Base-by-base conservation (phyloP, 1,139 yeast species). In the Taphrina communis region DNA sequence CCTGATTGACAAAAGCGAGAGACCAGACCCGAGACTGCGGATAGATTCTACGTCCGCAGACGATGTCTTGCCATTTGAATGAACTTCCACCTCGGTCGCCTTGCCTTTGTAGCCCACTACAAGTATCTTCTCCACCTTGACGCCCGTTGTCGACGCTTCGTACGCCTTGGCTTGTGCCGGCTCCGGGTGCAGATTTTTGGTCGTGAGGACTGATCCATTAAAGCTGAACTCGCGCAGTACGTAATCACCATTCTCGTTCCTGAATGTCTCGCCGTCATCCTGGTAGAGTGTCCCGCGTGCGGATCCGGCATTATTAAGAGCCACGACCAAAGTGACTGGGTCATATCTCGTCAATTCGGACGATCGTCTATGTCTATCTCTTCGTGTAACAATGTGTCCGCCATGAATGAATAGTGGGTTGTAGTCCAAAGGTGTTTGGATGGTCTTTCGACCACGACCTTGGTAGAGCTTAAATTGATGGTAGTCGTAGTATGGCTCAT, bases 211-310 rank as follows among this genome's bases (percentile, higher is more conserved):
- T 25, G 69, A 61, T 41, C 70, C 73, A 31, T 72, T 66, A 21
- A 70, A 73, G 9, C 35, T 70, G 31, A 80, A 76, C 6, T 70
- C 69, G 1, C 85, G 75, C 50, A 80, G 75, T 6, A 86, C 66
- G 73, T 73, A 88, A 17, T 83, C 83, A 1, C 87, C 88, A 0
- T 79, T 71, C 69, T 79, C 75, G 76, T 88, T 87, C 36, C 80
- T 83, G 74, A 84, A 90, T 0, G 94, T 83, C 74, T 87, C 89
- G 14, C 97, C 96, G 77, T 90, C 97, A 77, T 93, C 99, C 60
- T 88, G 79, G 76, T 93, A 94, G 42, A 94, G 76, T 17, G 85
- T 85, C 1, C 89, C 88, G 0, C 77, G 75, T 0, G 95, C 93
- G 1, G 76, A 72, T 0, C 86, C 86, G 0, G 79, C 74, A 2